Base-by-base conservation (phyloP, 108 stramenopile genomes). In the Aurantiochytrium sp. region DNA sequence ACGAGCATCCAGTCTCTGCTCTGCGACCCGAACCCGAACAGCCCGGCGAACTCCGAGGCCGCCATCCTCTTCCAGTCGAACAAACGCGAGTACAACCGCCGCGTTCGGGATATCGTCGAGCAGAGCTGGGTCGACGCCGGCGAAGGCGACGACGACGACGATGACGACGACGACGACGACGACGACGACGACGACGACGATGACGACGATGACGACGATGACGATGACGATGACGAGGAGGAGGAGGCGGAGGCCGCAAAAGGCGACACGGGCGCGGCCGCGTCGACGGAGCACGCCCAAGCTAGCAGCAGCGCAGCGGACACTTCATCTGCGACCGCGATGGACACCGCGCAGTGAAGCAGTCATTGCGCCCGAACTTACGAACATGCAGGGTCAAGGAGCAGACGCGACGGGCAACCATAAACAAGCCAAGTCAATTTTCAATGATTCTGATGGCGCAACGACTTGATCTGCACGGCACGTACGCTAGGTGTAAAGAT, bases 21-120 rank as follows among this genome's bases (percentile, higher is more conserved):
- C 86, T 98, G 97, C 73, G 99, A 99, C 93, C 99, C 99, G 31
- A 99, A 99, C 89, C 98, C 99, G n/a, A 97, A 97, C 4, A 95
- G 95, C 68, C 96, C 97, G 54, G 96, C 98, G 37, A 98, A 97
- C 90, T 95, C 95, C 27, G 97, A 99, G 92, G 99, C 99, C 0
- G 96, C 96, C 89, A 93, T 96, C 52, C 92, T 99, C 86, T 99
- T 97, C 91, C 95, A 97, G 89, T 97, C 97, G 89, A 97, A 99
- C 93, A 92, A 97, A 86, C 94, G 98, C 87, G 98, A 98, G 93
- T 99, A 98, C 92, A 97, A 98, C 91, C 95, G 97, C 24, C 95
- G 98, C 54, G 99, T 99, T 24, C 92, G 97, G 90, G 97, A 98
- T 88, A 96, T 97, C 89, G 99, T 99, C 27, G 99, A 99, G 90